Evolutionary conservation across 352 stramenopile species (phyloP), one percentile per base, ranked within the genome.

Genomic region (Sclerospora graminicola): DNA sequence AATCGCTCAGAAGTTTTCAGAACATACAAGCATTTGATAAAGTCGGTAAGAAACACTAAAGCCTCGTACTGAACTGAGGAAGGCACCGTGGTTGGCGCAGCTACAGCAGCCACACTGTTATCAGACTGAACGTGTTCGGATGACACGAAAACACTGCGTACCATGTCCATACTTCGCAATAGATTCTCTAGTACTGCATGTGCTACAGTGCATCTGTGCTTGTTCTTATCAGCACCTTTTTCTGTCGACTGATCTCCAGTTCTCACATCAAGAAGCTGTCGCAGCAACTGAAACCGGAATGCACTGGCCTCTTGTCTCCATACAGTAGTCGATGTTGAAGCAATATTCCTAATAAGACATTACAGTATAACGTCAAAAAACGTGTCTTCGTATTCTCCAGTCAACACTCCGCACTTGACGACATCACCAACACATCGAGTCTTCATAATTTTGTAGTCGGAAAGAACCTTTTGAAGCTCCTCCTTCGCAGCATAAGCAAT

Each of bases 221-320:
- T 5, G 4, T 52, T 23, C 9, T 34, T 37, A 5, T 54, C 46
- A 8, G 31, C 31, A 19, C 53, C 41, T 18, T 8, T 41, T 28
- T 24, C 18, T 19, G 4, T 28, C n/a, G 9, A 40, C 18, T 41
- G 21, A 21, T 33, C 18, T 15, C 4, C 35, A 45, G 18, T 14
- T 14, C 49, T 26, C 16, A 28, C 33, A 29, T 50, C 57, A 38
- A 79, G 35, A 20, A 85, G 49, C 14, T 66, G 34, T 19, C 69
- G 73, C 4, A 85, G 30, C 5, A 82, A 39, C 34, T 80, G 66
- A 21, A 83, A 68, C 5, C 68, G 60, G 38, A 69, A 76, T 13
- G 63, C 60, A 42, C 54, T 62, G 8, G 39, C 23, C 16, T 57
- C 39, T 44, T 39, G 10, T 38, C 15, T 43, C 51, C 38, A 53